Evolutionary conservation across 192 early-diverging fungal genomes (phyloP).

Genomic region (Spizellomyces sp.): DNA sequence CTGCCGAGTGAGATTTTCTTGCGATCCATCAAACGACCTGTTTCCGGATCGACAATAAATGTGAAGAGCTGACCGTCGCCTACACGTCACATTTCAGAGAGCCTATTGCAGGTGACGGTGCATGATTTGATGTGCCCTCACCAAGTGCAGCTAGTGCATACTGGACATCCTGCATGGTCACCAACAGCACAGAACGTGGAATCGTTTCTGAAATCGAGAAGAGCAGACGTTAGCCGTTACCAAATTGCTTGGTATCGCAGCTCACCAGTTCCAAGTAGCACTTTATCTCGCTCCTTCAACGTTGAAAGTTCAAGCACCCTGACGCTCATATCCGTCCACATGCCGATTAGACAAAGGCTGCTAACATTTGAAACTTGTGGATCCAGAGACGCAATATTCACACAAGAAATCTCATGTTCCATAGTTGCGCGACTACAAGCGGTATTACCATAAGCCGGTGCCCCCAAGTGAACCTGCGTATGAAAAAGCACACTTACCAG

Average conservation of each 20-base stretch:
- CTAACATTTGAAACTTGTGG: conserved; percentile 15
- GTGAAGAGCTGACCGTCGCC: conserved; percentile 82
- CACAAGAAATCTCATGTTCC: conserved; percentile 72
- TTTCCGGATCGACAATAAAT: conserved; percentile 58
- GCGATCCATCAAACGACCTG: conserved; percentile 41
- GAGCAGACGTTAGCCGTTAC: not conserved
- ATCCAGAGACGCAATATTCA: conserved; percentile 63
- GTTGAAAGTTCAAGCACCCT: conserved; percentile 58
- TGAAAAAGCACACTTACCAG: conserved; percentile 46
- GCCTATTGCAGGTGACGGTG: too few species aligned
- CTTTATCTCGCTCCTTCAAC: conserved; percentile 48
- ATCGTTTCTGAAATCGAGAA: conserved; percentile 41
- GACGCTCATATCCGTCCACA: conserved; percentile 74
- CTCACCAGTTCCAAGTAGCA: conserved; percentile 41
- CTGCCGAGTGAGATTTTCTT: conserved; percentile 77
- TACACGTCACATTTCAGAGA: not conserved
- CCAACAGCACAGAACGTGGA: conserved; percentile 64
- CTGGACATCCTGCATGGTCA: conserved; percentile 59
- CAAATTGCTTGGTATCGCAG: too few species aligned
- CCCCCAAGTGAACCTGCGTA: too few species aligned
- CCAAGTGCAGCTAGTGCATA: conserved; percentile 82
- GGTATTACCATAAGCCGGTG: too few species aligned
- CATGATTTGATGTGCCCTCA: conserved; percentile 17
- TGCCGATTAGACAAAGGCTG: conserved; percentile 59
- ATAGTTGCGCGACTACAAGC: conserved; percentile 38